A percentile compares a stretch with the other conserved stretches of the same genome.
Conservation (phyloP, 176 grass and related monocot species). For the Ensete glaucum region DNA sequence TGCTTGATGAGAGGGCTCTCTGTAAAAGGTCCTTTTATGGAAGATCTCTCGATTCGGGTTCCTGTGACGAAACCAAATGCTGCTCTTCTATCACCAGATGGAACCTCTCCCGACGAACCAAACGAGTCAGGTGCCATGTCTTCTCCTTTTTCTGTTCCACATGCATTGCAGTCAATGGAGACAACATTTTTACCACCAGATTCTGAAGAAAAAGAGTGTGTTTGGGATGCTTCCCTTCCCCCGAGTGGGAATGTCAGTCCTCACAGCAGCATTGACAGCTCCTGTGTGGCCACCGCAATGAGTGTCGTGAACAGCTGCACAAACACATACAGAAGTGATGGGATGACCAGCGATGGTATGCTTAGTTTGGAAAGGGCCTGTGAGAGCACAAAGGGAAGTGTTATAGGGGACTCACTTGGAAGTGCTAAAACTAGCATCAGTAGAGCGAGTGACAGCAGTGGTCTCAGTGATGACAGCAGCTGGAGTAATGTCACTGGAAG, state of each 20-base stretch:
- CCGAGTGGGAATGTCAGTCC: slow-evolving; percentile 92
- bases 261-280: slow-evolving; percentile 92
- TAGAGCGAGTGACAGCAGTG: slow-evolving; percentile 80
- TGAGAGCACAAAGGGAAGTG: slow-evolving; percentile 40
- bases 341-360: slow-evolving; percentile 30
- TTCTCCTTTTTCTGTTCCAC: slow-evolving; percentile 19
- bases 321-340: slow-evolving; percentile 55
- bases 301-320: slow-evolving; percentile 35
- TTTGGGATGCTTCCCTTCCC: slow-evolving; percentile 88
- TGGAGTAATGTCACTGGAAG: slow-evolving; percentile 84
- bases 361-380: slow-evolving; percentile 36
- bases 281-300: slow-evolving; percentile 48
- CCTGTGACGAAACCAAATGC: slow-evolving; percentile 40
- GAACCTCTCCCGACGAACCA: slow-evolving; percentile 39
- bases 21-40: slow-evolving; percentile 62
- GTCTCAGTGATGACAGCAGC: slow-evolving; percentile 74
- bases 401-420: slow-evolving; percentile 53
- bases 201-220: slow-evolving; percentile 78
- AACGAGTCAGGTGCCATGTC: slow-evolving; percentile 30
- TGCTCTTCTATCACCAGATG: slow-evolving; percentile 17
- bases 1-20: slow-evolving; percentile 49
- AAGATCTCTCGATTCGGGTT: slow-evolving; percentile 51
- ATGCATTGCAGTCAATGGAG: slow-evolving; percentile 34
- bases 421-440: slow-evolving; percentile 92
- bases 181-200: slow-evolving; percentile 36